Percentiles rank a stretch among this genome's conserved stretches.
Evolutionary conservation across 441 rosid species (phyloP).

Genomic region (Omphalea diandra): DNA sequence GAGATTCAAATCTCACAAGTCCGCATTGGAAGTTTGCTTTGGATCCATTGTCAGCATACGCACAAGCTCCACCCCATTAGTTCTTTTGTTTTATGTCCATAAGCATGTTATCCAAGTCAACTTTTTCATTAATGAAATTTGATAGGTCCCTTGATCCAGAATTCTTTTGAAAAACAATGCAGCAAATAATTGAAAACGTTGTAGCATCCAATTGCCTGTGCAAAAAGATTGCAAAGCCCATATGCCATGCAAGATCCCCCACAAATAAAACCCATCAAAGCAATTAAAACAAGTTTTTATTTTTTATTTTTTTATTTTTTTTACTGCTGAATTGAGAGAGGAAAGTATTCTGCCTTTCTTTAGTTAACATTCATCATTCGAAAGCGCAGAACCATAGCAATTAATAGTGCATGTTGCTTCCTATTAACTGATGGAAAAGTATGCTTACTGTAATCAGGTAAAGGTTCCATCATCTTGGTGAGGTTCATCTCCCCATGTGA

Average conservation of each 20-base stretch:
- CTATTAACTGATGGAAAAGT: conserved; percentile 8
- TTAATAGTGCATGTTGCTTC: not conserved
- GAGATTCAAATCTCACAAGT: too few species aligned
- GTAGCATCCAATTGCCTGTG: not conserved
- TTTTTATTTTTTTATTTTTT: too few species aligned
- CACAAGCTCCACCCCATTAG: too few species aligned
- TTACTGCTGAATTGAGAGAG: too few species aligned
- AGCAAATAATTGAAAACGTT: not conserved
- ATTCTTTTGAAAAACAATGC: not conserved
- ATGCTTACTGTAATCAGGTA: conserved; percentile 70
- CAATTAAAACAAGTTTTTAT: not conserved
- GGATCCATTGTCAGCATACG: too few species aligned
- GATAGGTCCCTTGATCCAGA: not conserved
- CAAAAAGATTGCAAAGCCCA: not conserved
- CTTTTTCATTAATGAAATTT: not conserved
- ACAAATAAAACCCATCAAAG: too few species aligned
- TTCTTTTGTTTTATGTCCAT: too few species aligned
- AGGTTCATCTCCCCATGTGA: conserved; percentile 78
- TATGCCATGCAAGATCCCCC: not conserved
- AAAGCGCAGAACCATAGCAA: not conserved
- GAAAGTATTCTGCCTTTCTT: not conserved
- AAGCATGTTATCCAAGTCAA: not conserved
- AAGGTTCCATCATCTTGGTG: conserved; percentile 59
- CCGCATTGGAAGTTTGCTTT: too few species aligned
- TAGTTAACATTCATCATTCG: not conserved